These are phyloP conservation scores for Desmodesmus armatus DNA, from an alignment of 139 green algal species.

Conservation along the genomic window DNA sequence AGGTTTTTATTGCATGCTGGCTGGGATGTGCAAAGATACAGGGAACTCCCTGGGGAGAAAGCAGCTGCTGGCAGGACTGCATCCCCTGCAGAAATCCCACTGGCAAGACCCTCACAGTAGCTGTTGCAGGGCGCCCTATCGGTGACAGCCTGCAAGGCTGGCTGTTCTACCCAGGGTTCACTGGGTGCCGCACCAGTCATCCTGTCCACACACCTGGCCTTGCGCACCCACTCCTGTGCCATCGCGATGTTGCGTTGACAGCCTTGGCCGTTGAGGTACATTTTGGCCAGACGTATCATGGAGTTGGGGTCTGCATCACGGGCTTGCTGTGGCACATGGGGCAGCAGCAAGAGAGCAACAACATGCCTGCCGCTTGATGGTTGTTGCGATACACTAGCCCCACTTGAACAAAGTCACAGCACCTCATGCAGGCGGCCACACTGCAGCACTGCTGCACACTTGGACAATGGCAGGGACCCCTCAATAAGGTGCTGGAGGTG, in stretches of 20 bases:
- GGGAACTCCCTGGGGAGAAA: neutral
- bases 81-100: neutral
- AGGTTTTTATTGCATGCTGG: no score
- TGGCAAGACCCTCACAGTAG: no score
- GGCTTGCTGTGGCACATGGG: neutral
- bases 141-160: neutral
- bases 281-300: conserved; percentile 71
- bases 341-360: no score
- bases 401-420: no score
- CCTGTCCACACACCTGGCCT: conserved; percentile 9
- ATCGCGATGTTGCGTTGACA: conserved; percentile 53
- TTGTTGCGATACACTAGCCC: no score
- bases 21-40: no score
- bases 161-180: neutral
- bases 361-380: no score
- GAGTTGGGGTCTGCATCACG: conserved; percentile 66
- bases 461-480: no score
- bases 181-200: neutral
- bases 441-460: no score
- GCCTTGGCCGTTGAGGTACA: conserved; percentile 69
- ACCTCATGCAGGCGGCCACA: no score
- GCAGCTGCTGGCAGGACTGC: neutral
- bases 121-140: neutral
- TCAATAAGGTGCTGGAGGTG: neutral
- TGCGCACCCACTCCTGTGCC: conserved; percentile 52